Evolutionary conservation across 495 filamentous ascomycete genomes (phyloP).

Genomic region (Xanthoparmelia taractica): DNA sequence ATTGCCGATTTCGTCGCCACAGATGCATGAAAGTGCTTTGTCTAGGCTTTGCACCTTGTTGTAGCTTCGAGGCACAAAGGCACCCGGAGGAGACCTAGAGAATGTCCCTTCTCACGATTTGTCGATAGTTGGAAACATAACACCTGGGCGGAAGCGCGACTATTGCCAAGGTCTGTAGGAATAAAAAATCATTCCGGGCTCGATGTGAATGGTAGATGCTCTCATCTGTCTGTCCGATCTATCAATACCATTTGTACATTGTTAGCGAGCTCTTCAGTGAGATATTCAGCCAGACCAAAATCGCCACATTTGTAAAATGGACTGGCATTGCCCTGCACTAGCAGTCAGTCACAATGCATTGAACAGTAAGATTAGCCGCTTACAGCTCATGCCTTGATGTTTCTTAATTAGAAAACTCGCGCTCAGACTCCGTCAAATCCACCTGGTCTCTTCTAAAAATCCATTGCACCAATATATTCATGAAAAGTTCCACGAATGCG

Average conservation of each 20-base stretch:
- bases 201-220: background rate
- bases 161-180: too few species aligned
- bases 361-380: background rate
- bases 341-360: background rate
- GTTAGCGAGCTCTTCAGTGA: background rate
- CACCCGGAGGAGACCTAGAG: background rate
- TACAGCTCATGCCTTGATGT: background rate
- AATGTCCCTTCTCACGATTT: background rate
- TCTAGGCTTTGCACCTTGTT: too few species aligned
- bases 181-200: too few species aligned
- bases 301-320: slow-evolving; percentile 3
- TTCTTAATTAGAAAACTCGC: background rate
- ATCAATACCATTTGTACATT: background rate
- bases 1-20: background rate
- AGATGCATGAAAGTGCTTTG: slow-evolving; percentile 1
- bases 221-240: background rate
- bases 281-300: background rate
- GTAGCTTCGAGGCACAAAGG: background rate
- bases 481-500: background rate
- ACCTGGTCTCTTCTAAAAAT: background rate
- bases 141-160: background rate
- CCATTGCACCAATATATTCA: background rate
- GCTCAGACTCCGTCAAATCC: background rate
- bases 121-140: background rate
- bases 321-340: background rate